Evolutionary conservation across 768 basidiomycete genomes (phyloP), one percentile per base, ranked within the genome.

Genomic region (Rhizopogon salebrosus): DNA sequence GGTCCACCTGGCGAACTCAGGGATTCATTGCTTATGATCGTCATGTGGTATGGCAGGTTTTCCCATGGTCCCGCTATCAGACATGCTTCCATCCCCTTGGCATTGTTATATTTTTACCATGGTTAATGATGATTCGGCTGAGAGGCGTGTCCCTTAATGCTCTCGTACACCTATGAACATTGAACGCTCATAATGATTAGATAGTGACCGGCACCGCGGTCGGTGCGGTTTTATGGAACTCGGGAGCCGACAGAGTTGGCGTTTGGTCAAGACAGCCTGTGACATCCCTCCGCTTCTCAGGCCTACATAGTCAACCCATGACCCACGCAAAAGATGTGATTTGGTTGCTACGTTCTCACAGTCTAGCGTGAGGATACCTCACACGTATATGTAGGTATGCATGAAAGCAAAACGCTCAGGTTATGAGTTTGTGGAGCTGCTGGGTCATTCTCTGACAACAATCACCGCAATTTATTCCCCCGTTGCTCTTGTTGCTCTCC

Each of bases 321-420:
- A 40, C 11, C 22, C 31, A 34, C 31, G 31, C 31, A 29, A 39
- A 10, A 10, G 10, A 39, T 39, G 43, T 29, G 20, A 16, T 14
- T 46, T 34, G 45, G 45, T 46, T 46, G 14, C 45, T 22, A 46
- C 9, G 14, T 46, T 46, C 45, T 46, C 45, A 46, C 45, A 46
- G 45, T 46, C 27, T 6, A 45, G 42, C 18, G 27, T 27, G 27
- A 27, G 27, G 27, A 27, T 27, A 27, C 3, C 27, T 27, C 27
- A 41, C 29, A 45, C 42, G 6, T 43, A 20, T 20, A 11, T 18
- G 27, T n/a, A n/a, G n/a, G n/a, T n/a, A n/a, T 26, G 11, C 24
- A 24, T 16, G n/a, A 43, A 45, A 29, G 29, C 29, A 46, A 46
- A 46, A 11, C 31, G 20, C 34, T 31, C 29, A 46, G 31, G 31